Evolutionary conservation across 2,329 filamentous ascomycete genomes (phyloP).

Genomic region (Ophiognomonia clavigignenti-juglandacearum): DNA sequence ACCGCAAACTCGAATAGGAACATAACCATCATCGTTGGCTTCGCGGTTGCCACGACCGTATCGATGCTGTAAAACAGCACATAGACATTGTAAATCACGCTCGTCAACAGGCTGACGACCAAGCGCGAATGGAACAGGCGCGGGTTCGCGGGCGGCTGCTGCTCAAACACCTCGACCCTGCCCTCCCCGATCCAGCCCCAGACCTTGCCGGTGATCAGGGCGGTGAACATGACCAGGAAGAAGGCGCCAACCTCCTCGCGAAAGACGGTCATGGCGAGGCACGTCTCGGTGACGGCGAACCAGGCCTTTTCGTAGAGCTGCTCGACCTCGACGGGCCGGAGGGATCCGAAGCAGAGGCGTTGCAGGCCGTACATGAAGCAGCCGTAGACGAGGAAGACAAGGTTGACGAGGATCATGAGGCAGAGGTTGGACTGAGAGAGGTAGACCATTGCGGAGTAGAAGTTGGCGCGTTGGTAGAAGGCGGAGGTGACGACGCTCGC

Average conservation of each 20-base stretch:
- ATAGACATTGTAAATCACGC: conserved; percentile 72
- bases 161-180: conserved; percentile 87
- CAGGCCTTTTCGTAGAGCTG: conserved; percentile 96
- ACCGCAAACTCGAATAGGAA: conserved; percentile 97
- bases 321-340: conserved; percentile 92
- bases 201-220: conserved; percentile 86
- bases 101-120: conserved; percentile 71
- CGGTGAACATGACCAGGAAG: conserved; percentile 95
- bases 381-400: conserved; percentile 76
- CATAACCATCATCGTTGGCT: conserved; percentile 99
- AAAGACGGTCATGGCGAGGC: conserved; percentile 97
- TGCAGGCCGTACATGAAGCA: conserved; percentile 83
- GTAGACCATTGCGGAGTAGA: conserved; percentile 97
- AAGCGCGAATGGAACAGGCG: conserved; percentile 82
- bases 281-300: conserved; percentile 97
- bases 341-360: conserved; percentile 80
- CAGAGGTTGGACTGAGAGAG: conserved; percentile 95
- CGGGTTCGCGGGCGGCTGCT: conserved; percentile 88
- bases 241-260: conserved; percentile 89
- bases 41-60: conserved; percentile 78
- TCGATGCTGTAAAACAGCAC: conserved; percentile 78
- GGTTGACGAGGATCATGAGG: conserved; percentile 88
- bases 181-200: conserved; percentile 99
- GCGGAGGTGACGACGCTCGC: conserved; percentile 81
- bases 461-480: conserved; percentile 92